Conservation (phyloP, 139 green algal species). For the Chlorella sp. region DNA sequence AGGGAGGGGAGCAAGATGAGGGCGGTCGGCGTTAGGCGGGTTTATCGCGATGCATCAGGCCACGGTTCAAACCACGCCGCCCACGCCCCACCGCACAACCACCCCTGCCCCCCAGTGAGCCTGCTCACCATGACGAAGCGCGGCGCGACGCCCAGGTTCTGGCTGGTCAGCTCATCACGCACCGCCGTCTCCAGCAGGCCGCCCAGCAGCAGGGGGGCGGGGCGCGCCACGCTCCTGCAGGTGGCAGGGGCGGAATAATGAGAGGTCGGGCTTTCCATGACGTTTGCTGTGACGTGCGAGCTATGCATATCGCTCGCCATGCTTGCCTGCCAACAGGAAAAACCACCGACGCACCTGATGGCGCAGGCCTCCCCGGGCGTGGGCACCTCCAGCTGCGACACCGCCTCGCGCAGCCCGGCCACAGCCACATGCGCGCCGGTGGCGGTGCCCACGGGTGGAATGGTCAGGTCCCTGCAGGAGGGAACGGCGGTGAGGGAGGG, state of each 20-base stretch:
- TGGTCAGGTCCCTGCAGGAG: conserved; percentile 63
- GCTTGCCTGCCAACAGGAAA: too few relatives aligned
- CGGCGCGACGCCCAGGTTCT: conserved; percentile 70
- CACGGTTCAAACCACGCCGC: too few relatives aligned
- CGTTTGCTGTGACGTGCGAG: too few relatives aligned
- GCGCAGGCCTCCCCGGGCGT: conserved; percentile 67
- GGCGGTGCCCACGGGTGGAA: conserved; percentile 62
- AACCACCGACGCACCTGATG: conserved; percentile 37
- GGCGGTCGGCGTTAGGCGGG: too few relatives aligned
- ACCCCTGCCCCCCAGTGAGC: too few relatives aligned
- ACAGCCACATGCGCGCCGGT: conserved; percentile 49
- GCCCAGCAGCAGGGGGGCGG: conserved; percentile 13
- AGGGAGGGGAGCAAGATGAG: too few relatives aligned
- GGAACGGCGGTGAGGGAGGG: too few relatives aligned
- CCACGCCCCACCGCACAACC: too few relatives aligned
- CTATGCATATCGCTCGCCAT: too few relatives aligned
- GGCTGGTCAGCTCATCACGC: conserved; percentile 71
- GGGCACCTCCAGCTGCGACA: conserved; percentile 73
- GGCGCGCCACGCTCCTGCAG: not conserved
- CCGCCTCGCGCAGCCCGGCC: conserved; percentile 73
- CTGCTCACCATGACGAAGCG: conserved; percentile 84
- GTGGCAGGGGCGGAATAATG: too few relatives aligned
- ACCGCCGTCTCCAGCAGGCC: conserved; percentile 13
- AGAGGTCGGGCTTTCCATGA: too few relatives aligned
- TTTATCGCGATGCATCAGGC: too few relatives aligned